phyloP scores from a whole-genome alignment of 2,329 filamentous ascomycete genomes.

The Paracamarosporium sp. region DNA sequence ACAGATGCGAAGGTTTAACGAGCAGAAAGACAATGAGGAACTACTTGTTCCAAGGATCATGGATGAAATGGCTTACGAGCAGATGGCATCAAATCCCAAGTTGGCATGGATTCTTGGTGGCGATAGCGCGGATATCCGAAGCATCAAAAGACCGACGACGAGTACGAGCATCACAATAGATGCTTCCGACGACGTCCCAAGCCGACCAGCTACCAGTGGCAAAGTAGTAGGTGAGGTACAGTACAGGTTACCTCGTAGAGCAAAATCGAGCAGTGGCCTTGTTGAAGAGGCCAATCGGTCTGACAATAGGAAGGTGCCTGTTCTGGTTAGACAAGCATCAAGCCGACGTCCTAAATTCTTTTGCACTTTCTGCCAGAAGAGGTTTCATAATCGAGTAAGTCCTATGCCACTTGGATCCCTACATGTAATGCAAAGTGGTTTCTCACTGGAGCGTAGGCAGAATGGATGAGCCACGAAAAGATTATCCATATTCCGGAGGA shows the following conservation, averaged over 20 bases:
- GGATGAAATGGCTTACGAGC: slow-evolving; percentile 27
- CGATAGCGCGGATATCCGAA: slow-evolving; percentile 15
- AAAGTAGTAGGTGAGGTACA: slow-evolving; percentile 5
- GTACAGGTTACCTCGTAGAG: slow-evolving; percentile 7
- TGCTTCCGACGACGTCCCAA: slow-evolving; percentile 13
- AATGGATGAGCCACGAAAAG: slow-evolving; percentile 68
- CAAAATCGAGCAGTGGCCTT: slow-evolving; percentile 25
- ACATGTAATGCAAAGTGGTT: neutral
- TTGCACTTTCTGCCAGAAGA: slow-evolving; percentile 35
- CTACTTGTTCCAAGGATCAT: slow-evolving; percentile 16
- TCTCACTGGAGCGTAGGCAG: slow-evolving; percentile 22
- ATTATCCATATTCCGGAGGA: slow-evolving; percentile 62
- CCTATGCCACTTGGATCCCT: neutral
- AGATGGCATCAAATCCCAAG: slow-evolving; percentile 28
- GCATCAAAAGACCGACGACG: slow-evolving; percentile 21
- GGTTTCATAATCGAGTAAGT: slow-evolving; percentile 50
- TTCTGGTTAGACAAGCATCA: slow-evolving; percentile 13
- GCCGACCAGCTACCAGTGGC: slow-evolving; percentile 18
- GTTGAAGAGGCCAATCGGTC: slow-evolving; percentile 14
- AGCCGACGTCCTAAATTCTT: slow-evolving; percentile 26
- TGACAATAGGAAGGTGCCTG: neutral
- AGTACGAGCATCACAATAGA: slow-evolving; percentile 13
- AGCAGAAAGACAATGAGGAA: slow-evolving; percentile 12
- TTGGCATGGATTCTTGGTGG: slow-evolving; percentile 31
- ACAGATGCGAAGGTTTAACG: slow-evolving; percentile 15